Evolutionary conservation across 2,329 filamentous ascomycete species (phyloP).

Genomic region (Fusarium sororula): DNA sequence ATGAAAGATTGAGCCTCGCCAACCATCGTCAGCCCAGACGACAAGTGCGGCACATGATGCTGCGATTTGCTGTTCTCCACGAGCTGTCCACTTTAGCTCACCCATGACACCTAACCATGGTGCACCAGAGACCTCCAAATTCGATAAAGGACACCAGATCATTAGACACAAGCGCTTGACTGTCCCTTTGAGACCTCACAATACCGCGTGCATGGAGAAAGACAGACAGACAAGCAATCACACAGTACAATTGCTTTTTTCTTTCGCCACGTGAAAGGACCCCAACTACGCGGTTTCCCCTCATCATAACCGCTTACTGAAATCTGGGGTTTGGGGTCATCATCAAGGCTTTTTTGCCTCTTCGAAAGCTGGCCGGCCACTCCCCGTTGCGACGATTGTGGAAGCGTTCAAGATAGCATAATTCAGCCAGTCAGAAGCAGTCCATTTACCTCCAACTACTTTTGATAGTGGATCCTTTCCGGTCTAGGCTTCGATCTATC

Average conservation of each 20-base stretch:
- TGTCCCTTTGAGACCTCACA: neutral
- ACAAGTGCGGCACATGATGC: slow-evolving; percentile 28
- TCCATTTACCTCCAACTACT: slow-evolving; percentile 28
- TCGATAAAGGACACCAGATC: slow-evolving; percentile 22
- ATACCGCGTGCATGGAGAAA: neutral
- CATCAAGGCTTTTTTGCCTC: neutral
- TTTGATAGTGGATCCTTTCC: slow-evolving; percentile 34
- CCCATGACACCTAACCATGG: neutral
- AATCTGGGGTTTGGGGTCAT: slow-evolving; percentile 23
- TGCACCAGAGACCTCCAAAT: slow-evolving; percentile 2
- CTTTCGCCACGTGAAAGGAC: slow-evolving; percentile 16
- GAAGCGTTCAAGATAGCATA: slow-evolving; percentile 10
- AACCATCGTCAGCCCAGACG: slow-evolving; percentile 15
- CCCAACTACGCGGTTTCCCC: slow-evolving; percentile 17
- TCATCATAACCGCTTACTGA: slow-evolving; percentile 9
- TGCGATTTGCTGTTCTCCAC: slow-evolving; percentile 6
- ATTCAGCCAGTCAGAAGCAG: slow-evolving; percentile 33
- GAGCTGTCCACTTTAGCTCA: slow-evolving; percentile 9
- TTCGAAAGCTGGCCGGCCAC: slow-evolving; percentile 16
- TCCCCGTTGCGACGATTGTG: slow-evolving; percentile 18
- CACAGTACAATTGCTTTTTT: neutral
- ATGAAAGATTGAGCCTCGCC: neutral
- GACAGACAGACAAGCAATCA: slow-evolving; percentile 14
- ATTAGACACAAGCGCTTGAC: slow-evolving; percentile 20
- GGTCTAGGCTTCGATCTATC: slow-evolving; percentile 34